phyloP scores from a whole-genome alignment of 352 stramenopile species.

The Phytophthora megakarya region DNA sequence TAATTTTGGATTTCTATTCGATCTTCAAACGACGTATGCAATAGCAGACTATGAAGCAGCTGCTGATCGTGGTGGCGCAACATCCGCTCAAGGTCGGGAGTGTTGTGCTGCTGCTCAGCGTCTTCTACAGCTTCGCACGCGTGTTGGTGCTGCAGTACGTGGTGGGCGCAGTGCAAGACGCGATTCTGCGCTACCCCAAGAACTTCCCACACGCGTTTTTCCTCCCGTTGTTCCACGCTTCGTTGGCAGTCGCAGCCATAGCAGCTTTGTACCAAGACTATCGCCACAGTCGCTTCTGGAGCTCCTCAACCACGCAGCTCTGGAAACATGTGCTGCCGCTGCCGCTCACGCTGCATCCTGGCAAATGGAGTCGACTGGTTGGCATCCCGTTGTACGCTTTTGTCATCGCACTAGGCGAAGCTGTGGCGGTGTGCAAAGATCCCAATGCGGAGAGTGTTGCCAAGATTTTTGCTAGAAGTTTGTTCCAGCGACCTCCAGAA shows the following conservation, averaged over 20 bases:
- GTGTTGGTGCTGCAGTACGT: conserved; percentile 65
- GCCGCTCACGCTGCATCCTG: conserved; percentile 57
- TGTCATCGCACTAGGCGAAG: conserved; percentile 54
- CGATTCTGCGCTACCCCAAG: conserved; percentile 55
- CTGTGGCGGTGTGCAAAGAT: conserved; percentile 51
- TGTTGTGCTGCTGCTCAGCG: conserved; percentile 53
- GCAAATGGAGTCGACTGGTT: conserved; percentile 56
- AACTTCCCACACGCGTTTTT: conserved; percentile 65
- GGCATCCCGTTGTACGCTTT: conserved; percentile 75
- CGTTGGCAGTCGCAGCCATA: conserved; percentile 38
- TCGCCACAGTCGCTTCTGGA: conserved; percentile 37
- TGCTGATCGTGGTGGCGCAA: conserved; percentile 67
- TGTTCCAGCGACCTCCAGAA: conserved; percentile 45
- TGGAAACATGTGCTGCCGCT: conserved; percentile 72
- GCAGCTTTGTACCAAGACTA: conserved; percentile 55
- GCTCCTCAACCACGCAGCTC: conserved; percentile 19
- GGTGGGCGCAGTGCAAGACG: conserved; percentile 53
- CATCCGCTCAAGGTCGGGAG: conserved; percentile 59
- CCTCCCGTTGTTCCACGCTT: conserved; percentile 60
- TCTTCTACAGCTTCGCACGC: conserved; percentile 72
- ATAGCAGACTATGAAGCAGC: conserved; percentile 30
- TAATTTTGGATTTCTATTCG: not conserved
- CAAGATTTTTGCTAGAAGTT: conserved; percentile 12
- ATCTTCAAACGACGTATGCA: conserved; percentile 22
- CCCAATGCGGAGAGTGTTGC: conserved; percentile 44